phyloP scores from a whole-genome alignment of 2,329 filamentous ascomycete species.

The Colletotrichum spinosum region DNA sequence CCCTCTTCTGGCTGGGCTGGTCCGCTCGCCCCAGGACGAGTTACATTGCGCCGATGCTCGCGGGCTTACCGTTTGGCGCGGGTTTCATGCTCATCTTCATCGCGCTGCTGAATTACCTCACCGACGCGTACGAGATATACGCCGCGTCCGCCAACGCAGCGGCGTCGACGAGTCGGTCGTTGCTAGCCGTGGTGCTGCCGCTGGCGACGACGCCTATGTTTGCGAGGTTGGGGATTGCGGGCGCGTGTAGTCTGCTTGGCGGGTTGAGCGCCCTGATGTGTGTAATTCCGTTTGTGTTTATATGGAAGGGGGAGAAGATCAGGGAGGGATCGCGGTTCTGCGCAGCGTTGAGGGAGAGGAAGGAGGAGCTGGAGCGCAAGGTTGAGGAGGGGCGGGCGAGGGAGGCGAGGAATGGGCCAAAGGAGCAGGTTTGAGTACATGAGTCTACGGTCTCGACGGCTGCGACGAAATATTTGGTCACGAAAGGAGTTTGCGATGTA shows the following conservation, averaged over 20 bases:
- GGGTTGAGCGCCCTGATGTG: conserved; percentile 63
- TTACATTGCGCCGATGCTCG: conserved; percentile 68
- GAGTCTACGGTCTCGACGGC: too few relatives aligned
- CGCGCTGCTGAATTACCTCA: conserved; percentile 72
- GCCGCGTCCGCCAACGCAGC: conserved; percentile 50
- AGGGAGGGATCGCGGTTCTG: conserved; percentile 71
- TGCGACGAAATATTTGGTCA: too few relatives aligned
- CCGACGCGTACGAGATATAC: conserved; percentile 75
- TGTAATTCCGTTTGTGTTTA: conserved; percentile 63
- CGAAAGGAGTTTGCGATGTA: too few relatives aligned
- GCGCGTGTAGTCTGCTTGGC: conserved; percentile 65
- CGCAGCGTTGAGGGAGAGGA: conserved; percentile 65
- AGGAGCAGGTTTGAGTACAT: conserved; percentile 8
- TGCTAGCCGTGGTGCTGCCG: conserved; percentile 59
- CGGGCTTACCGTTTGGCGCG: conserved; percentile 70
- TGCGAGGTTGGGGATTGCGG: conserved; percentile 56
- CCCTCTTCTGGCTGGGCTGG: conserved; percentile 73
- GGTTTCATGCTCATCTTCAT: conserved; percentile 74
- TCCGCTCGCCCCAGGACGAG: conserved; percentile 59
- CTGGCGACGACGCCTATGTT: conserved; percentile 66
- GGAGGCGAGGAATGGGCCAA: conserved; percentile 15
- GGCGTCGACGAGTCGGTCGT: conserved; percentile 35
- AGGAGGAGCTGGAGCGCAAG: conserved; percentile 57
- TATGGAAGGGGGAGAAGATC: conserved; percentile 66
- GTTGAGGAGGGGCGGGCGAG: conserved; percentile 50